phyloP scores from a whole-genome alignment of 805 yeast species.

The Maudiozyma serrabonitensis region DNA sequence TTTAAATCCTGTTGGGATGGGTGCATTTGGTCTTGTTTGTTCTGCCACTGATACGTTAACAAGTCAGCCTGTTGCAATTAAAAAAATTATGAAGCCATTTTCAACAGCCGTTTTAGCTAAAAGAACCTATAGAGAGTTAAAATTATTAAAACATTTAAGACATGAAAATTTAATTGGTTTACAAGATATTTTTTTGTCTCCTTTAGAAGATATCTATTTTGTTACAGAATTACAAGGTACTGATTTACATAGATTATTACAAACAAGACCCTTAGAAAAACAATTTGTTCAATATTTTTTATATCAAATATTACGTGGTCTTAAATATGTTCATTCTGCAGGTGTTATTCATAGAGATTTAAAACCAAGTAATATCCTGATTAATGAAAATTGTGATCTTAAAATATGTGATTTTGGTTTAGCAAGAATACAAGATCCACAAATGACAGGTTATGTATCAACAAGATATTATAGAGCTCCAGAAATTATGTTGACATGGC shows the following conservation, averaged over 20 bases:
- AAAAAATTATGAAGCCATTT: slow-evolving; percentile 96
- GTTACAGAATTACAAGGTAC: slow-evolving; percentile 97
- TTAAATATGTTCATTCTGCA: slow-evolving; percentile 84
- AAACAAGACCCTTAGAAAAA: slow-evolving; percentile 88
- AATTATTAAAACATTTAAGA: slow-evolving; percentile 81
- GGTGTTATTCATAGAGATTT: slow-evolving; percentile 87
- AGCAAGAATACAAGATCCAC: slow-evolving; percentile 96
- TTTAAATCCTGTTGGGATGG: slow-evolving; percentile 98
- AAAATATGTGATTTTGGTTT: slow-evolving; percentile 91
- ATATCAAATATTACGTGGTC: slow-evolving; percentile 85
- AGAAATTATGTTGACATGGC: slow-evolving; percentile 98
- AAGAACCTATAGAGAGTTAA: slow-evolving; percentile 92
- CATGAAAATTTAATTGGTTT: slow-evolving; percentile 91
- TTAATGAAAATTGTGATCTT: slow-evolving; percentile 84
- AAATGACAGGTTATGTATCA: slow-evolving; percentile 96
- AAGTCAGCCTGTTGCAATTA: slow-evolving; percentile 89
- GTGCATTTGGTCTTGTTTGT: slow-evolving; percentile 96
- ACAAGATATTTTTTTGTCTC: slow-evolving; percentile 89
- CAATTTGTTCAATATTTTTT: slow-evolving; percentile 95
- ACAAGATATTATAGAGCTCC: slow-evolving; percentile 97
- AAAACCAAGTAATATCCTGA: slow-evolving; percentile 75
- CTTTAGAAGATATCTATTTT: slow-evolving; percentile 89
- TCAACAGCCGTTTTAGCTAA: slow-evolving; percentile 90
- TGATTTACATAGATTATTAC: slow-evolving; percentile 82
- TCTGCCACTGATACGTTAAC: slow-evolving; percentile 90